Percentiles rank a stretch among this genome's conserved stretches.
Evolutionary conservation across 2,329 filamentous ascomycete genomes (phyloP).

Genomic region (Phialophora verrucosa): DNA sequence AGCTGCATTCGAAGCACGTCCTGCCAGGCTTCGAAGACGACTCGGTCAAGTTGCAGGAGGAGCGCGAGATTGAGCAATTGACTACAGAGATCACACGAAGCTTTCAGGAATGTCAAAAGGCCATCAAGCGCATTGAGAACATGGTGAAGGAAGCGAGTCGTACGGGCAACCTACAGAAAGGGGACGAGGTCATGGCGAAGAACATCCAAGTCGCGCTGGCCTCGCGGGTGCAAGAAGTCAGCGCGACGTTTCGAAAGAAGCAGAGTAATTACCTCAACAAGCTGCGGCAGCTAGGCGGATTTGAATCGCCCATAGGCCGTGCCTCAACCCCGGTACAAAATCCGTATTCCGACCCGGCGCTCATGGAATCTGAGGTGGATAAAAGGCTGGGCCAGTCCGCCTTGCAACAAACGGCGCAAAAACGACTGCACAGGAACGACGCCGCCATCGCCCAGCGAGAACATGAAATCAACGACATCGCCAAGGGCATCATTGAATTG

Average conservation of each 20-base stretch:
- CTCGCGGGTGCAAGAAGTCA: slow-evolving; percentile 85
- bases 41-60: slow-evolving; percentile 82
- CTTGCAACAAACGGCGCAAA: slow-evolving; percentile 75
- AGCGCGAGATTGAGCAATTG: slow-evolving; percentile 84
- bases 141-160: slow-evolving; percentile 83
- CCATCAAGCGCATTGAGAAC: slow-evolving; percentile 83
- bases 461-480: slow-evolving; percentile 96
- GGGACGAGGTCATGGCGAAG: slow-evolving; percentile 92
- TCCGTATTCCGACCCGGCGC: slow-evolving; percentile 80
- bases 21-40: slow-evolving; percentile 97
- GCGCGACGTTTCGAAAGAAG: slow-evolving; percentile 92
- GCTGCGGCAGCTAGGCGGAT: slow-evolving; percentile 73
- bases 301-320: slow-evolving; percentile 53
- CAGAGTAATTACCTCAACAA: slow-evolving; percentile 96
- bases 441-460: slow-evolving; percentile 87
- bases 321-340: slow-evolving; percentile 59
- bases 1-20: slow-evolving; percentile 95
- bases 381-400: slow-evolving; percentile 89
- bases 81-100: slow-evolving; percentile 87
- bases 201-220: slow-evolving; percentile 95
- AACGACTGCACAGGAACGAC: slow-evolving; percentile 71
- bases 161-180: slow-evolving; percentile 71
- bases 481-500: slow-evolving; percentile 95
- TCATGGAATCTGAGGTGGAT: slow-evolving; percentile 93
- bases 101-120: slow-evolving; percentile 88